A percentile compares a stretch with the other conserved stretches of the same genome.
These are phyloP conservation scores for Plectranthus barbatus DNA, from an alignment of 257 asterid genomes.

Conservation along the genomic window DNA sequence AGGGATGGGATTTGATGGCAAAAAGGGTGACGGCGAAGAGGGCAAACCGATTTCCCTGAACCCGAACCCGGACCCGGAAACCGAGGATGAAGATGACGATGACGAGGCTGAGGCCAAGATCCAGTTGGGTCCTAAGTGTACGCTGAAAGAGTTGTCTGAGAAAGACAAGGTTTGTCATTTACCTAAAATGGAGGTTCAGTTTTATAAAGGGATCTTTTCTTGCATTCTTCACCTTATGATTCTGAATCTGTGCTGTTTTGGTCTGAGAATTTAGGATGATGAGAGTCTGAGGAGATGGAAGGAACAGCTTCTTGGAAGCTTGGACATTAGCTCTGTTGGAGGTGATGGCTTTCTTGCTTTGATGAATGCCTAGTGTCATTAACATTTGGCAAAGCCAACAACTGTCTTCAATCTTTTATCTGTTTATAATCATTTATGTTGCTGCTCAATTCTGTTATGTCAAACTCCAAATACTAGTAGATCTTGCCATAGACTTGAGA, in stretches of 20 bases:
- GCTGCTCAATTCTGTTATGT: constrained; percentile 2
- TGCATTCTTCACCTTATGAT: neutral
- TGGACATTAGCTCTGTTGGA: constrained; percentile 78
- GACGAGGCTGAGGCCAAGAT: constrained; percentile 60
- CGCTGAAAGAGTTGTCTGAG: constrained; percentile 85
- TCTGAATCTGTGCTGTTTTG: neutral
- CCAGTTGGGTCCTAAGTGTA: constrained; percentile 82
- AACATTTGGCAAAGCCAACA: neutral
- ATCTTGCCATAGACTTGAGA: constrained; percentile 3
- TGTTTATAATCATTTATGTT: neutral
- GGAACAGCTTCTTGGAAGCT: constrained; percentile 94
- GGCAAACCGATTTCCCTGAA: constrained; percentile 16
- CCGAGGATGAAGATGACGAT: constrained; percentile 78
- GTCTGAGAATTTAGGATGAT: constrained; percentile 54
- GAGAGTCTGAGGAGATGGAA: constrained; percentile 98
- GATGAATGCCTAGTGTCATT: neutral
- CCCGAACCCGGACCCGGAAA: constrained; percentile 36
- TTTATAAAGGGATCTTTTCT: neutral
- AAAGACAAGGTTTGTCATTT: constrained; percentile 65
- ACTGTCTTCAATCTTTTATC: neutral
- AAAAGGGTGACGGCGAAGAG: constrained; percentile 35
- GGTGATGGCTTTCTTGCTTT: constrained; percentile 28
- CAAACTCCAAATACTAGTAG: too few species aligned
- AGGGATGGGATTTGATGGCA: constrained; percentile 74
- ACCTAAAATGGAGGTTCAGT: too few species aligned